Evolutionary conservation across 2,329 filamentous ascomycete species (phyloP).

Genomic region (Exophiala dermatitidis): DNA sequence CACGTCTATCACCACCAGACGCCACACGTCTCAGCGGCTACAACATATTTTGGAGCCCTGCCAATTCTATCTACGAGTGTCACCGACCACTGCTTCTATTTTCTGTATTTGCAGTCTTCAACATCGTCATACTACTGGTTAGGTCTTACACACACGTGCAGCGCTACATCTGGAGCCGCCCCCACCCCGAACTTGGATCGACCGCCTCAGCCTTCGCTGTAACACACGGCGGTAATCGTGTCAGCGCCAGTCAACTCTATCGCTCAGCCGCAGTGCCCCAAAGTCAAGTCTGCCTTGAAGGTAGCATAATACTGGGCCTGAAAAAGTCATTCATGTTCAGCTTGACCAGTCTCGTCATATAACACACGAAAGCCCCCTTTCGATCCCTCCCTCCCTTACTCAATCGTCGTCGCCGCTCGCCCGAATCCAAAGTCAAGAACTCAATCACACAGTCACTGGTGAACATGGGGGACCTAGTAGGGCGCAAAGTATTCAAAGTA

Average conservation of each 20-base stretch:
- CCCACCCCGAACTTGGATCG: slow-evolving; percentile 16
- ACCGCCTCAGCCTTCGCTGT: slow-evolving; percentile 6
- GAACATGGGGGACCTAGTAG: slow-evolving; percentile 54
- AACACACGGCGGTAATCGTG: slow-evolving; percentile 9
- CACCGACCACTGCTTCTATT: background rate
- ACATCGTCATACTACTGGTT: slow-evolving; percentile 9
- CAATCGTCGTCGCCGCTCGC: background rate
- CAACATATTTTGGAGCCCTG: background rate
- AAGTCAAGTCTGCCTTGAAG: slow-evolving; percentile 4
- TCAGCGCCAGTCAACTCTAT: slow-evolving; percentile 23
- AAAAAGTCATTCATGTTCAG: slow-evolving; percentile 1
- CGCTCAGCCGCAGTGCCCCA: slow-evolving; percentile 17
- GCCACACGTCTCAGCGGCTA: slow-evolving; percentile 7
- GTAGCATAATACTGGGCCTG: background rate
- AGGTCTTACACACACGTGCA: slow-evolving; percentile 17
- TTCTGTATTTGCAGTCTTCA: slow-evolving; percentile 2
- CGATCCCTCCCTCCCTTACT: background rate
- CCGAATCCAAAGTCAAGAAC: background rate
- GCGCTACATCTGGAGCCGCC: slow-evolving; percentile 11
- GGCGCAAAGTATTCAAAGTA: slow-evolving; percentile 95
- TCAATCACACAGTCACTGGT: background rate
- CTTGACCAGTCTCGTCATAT: slow-evolving; percentile 2
- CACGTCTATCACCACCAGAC: background rate
- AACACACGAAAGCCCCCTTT: slow-evolving; percentile 2
- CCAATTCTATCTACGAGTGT: background rate